phyloP scores from a whole-genome alignment of 441 rosid genomes.

The Gossypium davidsonii region DNA sequence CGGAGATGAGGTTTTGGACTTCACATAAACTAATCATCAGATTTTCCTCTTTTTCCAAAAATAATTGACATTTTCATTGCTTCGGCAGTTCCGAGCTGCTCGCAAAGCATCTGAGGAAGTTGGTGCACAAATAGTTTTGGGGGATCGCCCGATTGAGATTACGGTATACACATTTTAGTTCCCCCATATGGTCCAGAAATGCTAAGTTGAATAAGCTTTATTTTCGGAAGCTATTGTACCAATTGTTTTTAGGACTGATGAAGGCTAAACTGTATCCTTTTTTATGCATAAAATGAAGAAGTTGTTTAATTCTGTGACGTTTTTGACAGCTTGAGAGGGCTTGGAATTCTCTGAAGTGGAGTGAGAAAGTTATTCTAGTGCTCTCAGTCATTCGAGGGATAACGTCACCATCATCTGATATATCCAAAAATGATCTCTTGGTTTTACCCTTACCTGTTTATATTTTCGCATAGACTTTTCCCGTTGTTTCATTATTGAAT shows the following conservation, averaged over 20 bases:
- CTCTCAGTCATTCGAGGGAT: constrained; percentile 51
- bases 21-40: background rate
- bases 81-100: constrained; percentile 77
- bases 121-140: constrained; percentile 82
- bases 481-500: background rate
- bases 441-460: constrained; percentile 21
- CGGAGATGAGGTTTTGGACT: constrained; percentile 63
- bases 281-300: background rate
- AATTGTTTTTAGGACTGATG: background rate
- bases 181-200: background rate
- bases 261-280: background rate
- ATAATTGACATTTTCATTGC: background rate
- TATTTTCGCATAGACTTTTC: background rate
- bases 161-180: constrained; percentile 36
- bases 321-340: constrained; percentile 66
- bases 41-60: background rate
- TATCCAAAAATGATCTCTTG: constrained; percentile 37
- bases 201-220: background rate
- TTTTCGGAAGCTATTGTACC: background rate
- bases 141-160: constrained; percentile 84
- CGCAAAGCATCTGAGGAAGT: constrained; percentile 66
- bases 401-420: constrained; percentile 34
- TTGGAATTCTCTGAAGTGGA: constrained; percentile 62
- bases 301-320: background rate
- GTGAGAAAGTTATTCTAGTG: constrained; percentile 48